These are phyloP conservation scores for Globisporangium orthogonon DNA, from an alignment of 352 stramenopile genomes.

Conservation along the genomic window DNA sequence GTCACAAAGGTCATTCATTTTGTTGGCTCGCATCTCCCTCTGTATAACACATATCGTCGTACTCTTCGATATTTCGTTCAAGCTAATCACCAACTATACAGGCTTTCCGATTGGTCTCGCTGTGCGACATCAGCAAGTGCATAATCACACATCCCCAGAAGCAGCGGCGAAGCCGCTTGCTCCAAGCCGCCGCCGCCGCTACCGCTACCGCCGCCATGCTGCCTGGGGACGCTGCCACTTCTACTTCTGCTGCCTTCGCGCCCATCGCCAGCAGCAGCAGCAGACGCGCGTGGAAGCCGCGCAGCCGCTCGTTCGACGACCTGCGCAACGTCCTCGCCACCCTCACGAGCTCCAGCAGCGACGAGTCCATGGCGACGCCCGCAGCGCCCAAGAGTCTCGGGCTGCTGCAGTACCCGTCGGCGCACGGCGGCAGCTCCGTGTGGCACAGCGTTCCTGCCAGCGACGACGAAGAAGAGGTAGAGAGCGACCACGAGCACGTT, in stretches of 20 bases:
- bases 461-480: too few species aligned
- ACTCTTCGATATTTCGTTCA: too few species aligned
- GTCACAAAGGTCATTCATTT: not conserved
- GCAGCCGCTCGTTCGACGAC: not conserved
- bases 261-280: not conserved
- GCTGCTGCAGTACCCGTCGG: conserved; percentile 3
- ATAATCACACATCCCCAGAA: too few species aligned
- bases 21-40: too few species aligned
- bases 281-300: not conserved
- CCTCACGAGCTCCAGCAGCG: not conserved
- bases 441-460: not conserved
- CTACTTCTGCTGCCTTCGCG: not conserved
- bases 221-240: not conserved
- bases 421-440: not conserved
- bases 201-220: not conserved
- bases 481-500: not conserved
- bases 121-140: too few species aligned
- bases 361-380: not conserved
- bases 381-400: not conserved
- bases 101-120: too few species aligned
- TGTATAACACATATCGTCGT: too few species aligned
- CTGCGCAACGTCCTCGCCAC: not conserved
- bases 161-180: too few species aligned
- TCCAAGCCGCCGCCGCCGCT: not conserved
- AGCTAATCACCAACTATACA: too few species aligned